Conservation (phyloP, 1,139 yeast genomes). For the Petasospora fabianii region DNA sequence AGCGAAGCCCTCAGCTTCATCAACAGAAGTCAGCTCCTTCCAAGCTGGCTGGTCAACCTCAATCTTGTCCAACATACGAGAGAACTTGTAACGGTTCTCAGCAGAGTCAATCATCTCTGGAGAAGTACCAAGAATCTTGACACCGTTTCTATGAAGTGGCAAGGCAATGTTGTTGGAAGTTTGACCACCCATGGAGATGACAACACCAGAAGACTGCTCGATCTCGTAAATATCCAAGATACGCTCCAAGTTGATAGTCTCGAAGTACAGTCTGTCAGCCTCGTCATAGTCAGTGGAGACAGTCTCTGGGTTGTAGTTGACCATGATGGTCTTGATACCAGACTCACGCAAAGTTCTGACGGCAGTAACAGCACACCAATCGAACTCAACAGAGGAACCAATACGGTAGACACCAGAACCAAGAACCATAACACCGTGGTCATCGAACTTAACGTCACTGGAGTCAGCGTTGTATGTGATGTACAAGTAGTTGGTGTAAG, state of each 20-base stretch:
- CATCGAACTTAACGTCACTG: conserved; percentile 81
- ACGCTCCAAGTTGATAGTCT: conserved; percentile 91
- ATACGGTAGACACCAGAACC: conserved; percentile 99
- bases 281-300: conserved; percentile 98
- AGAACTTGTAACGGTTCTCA: conserved; percentile 97
- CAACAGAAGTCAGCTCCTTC: conserved; percentile 88
- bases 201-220: conserved; percentile 85
- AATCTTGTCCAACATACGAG: conserved; percentile 87
- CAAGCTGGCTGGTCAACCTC: conserved; percentile 95
- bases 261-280: conserved; percentile 94
- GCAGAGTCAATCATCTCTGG: conserved; percentile 96
- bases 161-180: conserved; percentile 95
- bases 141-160: conserved; percentile 74
- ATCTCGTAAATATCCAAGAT: conserved; percentile 95
- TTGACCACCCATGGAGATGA: conserved; percentile 97
- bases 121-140: conserved; percentile 87
- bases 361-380: conserved; percentile 98
- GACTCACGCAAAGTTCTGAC: conserved; percentile 89
- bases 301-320: conserved; percentile 97
- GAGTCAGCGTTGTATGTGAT: conserved; percentile 91
- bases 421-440: conserved; percentile 87
- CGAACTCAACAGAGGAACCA: conserved; percentile 97
- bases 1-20: conserved; percentile 84
- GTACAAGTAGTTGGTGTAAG: conserved; percentile 91
- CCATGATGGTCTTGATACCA: conserved; percentile 90